Base-by-base conservation (phyloP, 768 basidiomycete species). In the Lactarius sanguifluus region DNA sequence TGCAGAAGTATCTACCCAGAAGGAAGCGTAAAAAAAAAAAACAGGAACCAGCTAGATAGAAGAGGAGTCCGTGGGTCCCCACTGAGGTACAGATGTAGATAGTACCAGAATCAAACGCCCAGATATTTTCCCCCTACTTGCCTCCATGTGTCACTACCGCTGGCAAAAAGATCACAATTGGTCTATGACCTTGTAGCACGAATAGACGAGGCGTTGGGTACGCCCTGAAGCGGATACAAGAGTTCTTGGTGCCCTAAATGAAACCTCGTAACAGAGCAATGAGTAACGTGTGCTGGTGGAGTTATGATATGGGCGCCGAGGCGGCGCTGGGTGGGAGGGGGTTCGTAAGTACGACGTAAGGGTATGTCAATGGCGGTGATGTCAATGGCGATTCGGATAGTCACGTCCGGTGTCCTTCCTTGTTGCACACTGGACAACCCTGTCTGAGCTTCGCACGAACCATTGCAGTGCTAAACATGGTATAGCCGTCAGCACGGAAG, bases 391-490 rank as follows among this genome's bases (percentile, higher is more conserved):
- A 25, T n/a, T 38, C 28, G 52, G 56, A 30, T n/a, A 63, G 61
- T 66, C 60, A 73, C 64, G 71, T 73, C 73, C 77, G 68, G 61
- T 75, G 71, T 15, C 84, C 87, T 69, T 89, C 86, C 73, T 82
- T 81, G 71, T 84, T 81, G 77, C 94, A 94, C 0, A 92, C 86
- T 4, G 93, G 94, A 76, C 93, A 96, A 2, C 89, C 87, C 45
- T 87, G 80, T 41, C 77, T 77, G 12, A 94, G 76, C 68, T 82
- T 83, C 30, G 87, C 82, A 25, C 87, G 83, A 28, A 93, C 81
- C 71, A 88, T 83, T 5, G 91, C 86, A 41, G 91, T 88, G 68
- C 91, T 92, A 61, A 5, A 67, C 25, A 64, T 7, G 55, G 55
- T 5, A 47, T 20, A 16, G 16, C 8, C 23, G 57, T 66, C 20